A percentile compares a stretch with the other conserved stretches of the same genome.
Evolutionary conservation across 257 asterid species (phyloP).

Genomic region (Solanum neorickii): DNA sequence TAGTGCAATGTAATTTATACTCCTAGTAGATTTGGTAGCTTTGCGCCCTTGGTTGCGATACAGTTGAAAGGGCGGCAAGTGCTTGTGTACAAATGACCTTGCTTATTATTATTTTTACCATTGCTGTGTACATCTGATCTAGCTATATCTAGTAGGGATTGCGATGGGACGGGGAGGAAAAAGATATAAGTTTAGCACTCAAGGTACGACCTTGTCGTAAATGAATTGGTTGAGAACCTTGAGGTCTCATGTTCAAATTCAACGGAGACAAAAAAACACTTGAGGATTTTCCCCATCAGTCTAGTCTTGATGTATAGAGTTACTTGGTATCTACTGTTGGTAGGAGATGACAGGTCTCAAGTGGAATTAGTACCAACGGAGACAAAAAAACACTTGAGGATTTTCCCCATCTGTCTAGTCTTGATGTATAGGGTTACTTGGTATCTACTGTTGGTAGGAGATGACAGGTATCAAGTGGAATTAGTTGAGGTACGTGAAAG

Average conservation of each 20-base stretch:
- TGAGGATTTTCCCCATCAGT: not conserved
- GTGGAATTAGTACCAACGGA: too few relatives aligned
- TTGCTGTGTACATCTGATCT: slow-evolving; percentile 16
- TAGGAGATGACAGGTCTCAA: not conserved
- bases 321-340: too few relatives aligned
- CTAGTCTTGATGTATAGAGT: not conserved
- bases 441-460: not conserved
- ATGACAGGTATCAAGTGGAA: too few relatives aligned
- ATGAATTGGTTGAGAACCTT: too few relatives aligned
- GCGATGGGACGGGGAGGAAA: not conserved
- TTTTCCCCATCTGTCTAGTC: too few relatives aligned
- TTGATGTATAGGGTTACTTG: too few relatives aligned
- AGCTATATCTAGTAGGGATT: not conserved
- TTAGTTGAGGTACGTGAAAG: not conserved
- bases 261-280: too few relatives aligned
- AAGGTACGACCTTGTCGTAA: too few relatives aligned
- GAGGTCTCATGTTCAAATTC: too few relatives aligned
- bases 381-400: too few relatives aligned
- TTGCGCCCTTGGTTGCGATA: not conserved
- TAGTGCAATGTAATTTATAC: slow-evolving; percentile 17
- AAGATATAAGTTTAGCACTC: not conserved
- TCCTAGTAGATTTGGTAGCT: not conserved
- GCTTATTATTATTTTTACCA: slow-evolving; percentile 4
- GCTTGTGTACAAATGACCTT: slow-evolving; percentile 27
- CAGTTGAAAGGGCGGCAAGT: slow-evolving; percentile 4